These are phyloP conservation scores for Botryotinia calthae DNA, from an alignment of 2,329 filamentous ascomycete genomes.

Conservation along the genomic window DNA sequence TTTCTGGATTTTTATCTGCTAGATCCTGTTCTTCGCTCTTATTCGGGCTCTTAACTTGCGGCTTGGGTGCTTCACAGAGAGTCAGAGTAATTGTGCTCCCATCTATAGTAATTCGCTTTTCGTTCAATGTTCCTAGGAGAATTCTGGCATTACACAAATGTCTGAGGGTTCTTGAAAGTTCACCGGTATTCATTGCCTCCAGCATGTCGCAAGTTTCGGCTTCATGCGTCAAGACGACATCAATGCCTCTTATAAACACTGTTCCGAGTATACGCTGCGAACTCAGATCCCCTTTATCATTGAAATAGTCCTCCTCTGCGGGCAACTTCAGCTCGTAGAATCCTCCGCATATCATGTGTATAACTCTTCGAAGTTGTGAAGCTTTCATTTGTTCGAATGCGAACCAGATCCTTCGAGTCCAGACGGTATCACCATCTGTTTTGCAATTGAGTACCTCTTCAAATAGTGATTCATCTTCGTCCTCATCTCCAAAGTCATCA, in stretches of 20 bases:
- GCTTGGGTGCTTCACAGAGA: fast-evolving
- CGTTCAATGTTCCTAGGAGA: too few relatives aligned
- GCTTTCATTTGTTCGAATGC: neutral
- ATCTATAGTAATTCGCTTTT: neutral
- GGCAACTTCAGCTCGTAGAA: neutral
- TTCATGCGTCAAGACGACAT: neutral
- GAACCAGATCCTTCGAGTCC: neutral
- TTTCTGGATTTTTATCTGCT: neutral
- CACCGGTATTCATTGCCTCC: neutral
- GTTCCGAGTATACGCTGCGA: neutral
- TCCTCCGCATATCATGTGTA: neutral
- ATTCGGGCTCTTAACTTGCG: neutral
- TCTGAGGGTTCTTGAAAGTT: neutral
- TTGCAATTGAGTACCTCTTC: neutral
- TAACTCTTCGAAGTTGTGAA: neutral
- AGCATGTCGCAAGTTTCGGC: neutral
- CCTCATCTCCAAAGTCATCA: neutral
- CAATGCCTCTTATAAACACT: neutral
- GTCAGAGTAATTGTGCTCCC: neutral
- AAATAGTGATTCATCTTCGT: neutral
- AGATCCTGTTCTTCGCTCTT: neutral
- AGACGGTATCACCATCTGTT: neutral
- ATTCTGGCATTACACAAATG: neutral
- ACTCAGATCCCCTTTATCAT: too few relatives aligned
- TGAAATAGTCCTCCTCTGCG: neutral